Evolutionary conservation across 2,329 filamentous ascomycete genomes (phyloP), one percentile per base, ranked within the genome.

Genomic region (Setomelanomma holmii): DNA sequence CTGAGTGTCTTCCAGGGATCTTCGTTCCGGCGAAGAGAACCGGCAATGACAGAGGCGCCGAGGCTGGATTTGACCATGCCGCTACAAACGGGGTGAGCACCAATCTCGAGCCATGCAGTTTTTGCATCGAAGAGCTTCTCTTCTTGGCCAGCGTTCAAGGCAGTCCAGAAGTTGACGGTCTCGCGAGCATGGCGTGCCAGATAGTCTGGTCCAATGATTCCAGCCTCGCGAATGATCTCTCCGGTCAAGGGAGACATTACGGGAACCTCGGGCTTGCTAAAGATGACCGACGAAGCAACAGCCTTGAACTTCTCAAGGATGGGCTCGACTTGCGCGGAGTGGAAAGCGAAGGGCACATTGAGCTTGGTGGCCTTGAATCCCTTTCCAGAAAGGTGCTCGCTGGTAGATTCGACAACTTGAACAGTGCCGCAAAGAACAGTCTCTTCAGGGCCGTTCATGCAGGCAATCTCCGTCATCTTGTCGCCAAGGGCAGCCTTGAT

Each of bases 381-480:
- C 49, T 80, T 76, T 5, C 74, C 70, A 12, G 78, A 71, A 3
- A 89, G 78, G 23, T 77, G 65, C 7, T 82, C 73, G 51, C 72
- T 79, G 14, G 86, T 77, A 4, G 77, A 76, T 52, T 84, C 78
- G 47, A 89, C 84, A 54, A 87, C 80, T 34, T 85, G 79, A 43
- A 84, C 81, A 48, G 81, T 82, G 14, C 84, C 84, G 55, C 84
- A 85, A n/a, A 95, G 79, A 1, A 95, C 91, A 8, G 87, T 92
- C 68, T 91, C 89, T 44, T 85, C 80, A 0, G 87, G 86, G 0
- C 88, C 86, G 62, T 96, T 96, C 69, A 91, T 83, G 76, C 91
- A 95, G 14, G 90, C 88, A 54, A 86, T 75, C 61, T 84, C 81
- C 27, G 75, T 75, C 63, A 79, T 79, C 59, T 78, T 77, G 49